Evolutionary conservation across 192 early-diverging fungal genomes (phyloP), one percentile per base, ranked within the genome.

Genomic region (Backusella australiensis): DNA sequence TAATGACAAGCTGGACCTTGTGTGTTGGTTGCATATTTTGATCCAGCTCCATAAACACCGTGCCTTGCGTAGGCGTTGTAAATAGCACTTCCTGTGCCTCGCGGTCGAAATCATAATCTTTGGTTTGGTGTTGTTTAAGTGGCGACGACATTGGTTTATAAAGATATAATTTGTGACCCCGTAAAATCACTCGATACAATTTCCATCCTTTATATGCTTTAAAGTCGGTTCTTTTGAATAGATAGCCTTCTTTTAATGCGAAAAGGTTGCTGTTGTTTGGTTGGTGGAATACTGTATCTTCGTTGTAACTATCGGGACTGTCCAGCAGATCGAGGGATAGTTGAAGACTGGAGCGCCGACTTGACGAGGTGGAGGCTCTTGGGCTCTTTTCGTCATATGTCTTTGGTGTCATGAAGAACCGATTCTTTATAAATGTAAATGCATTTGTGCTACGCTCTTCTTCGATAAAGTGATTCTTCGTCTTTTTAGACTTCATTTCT

Each of bases 181-280:
- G 89, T 34, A 94, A 79, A 9, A 89, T 80, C 19, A 94, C 91
- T 8, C 87, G 88, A 77, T 94, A 94, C 2, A 92, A 89, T 79
- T 92, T 94, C 92, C 92, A 94, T n/a, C 90, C 91, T 38, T 90
- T 89, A 34, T 87, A 88, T 42, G 91, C 81, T 46, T 91, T 88
- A 41, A 91, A 85, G 72, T 92, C 91, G 19, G 91, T 89, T 75
- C 91, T 91, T 72, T 91, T 92, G 84, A 89, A 90, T 36, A 94
- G 78, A 72, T 90, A 94, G 1, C 92, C 92, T 75, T 93, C 92
- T 67, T 84, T 85, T 15, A 77, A 46, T 3, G 78, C 68, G 26
- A 21, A 17, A 67, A 29, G 29, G 32, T 42, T 34, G 15, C 12
- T 35, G 70, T 44, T 34, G 59, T 14, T 36, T 14, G 11, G 36